A percentile compares a stretch with the other conserved stretches of the same genome.
These are phyloP conservation scores for Neopestalotiopsis clavispora DNA, from an alignment of 2,329 filamentous ascomycete genomes.

Conservation along the genomic window DNA sequence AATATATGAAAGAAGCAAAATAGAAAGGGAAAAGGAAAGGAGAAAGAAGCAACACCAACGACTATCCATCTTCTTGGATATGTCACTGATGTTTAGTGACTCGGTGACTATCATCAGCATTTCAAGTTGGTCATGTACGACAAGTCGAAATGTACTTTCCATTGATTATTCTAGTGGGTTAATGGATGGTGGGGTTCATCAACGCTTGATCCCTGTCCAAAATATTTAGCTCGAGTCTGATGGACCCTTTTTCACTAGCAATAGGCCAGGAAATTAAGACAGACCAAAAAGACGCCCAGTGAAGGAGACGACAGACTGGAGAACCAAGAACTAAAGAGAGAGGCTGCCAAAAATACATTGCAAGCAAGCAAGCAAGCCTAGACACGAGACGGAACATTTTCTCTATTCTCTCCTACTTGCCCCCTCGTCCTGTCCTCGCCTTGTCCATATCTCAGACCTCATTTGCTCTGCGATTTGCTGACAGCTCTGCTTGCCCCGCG, in stretches of 20 bases:
- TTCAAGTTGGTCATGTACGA: no score
- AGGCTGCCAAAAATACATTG: constrained; percentile 7
- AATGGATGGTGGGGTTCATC: no score
- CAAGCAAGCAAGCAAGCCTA: neutral
- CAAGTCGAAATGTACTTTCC: no score
- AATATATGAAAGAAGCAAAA: neutral
- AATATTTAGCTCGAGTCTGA: neutral
- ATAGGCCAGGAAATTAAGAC: constrained; percentile 1
- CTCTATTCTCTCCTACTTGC: neutral
- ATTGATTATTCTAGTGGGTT: no score
- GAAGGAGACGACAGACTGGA: neutral
- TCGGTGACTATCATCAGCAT: no score
- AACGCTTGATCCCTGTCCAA: neutral
- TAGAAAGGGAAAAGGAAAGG: neutral
- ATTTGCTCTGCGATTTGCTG: neutral
- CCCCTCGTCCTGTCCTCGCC: neutral
- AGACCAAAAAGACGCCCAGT: neutral
- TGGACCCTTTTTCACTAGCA: neutral
- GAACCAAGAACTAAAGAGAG: neutral
- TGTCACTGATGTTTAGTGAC: no score
- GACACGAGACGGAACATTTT: neutral
- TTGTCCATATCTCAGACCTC: neutral
- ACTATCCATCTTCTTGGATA: no score
- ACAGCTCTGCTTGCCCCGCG: neutral
- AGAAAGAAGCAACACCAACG: no score